A percentile compares a stretch with the other conserved stretches of the same genome.
Conservation (phyloP, 768 basidiomycete genomes). For the Filobasidium wieringae region DNA sequence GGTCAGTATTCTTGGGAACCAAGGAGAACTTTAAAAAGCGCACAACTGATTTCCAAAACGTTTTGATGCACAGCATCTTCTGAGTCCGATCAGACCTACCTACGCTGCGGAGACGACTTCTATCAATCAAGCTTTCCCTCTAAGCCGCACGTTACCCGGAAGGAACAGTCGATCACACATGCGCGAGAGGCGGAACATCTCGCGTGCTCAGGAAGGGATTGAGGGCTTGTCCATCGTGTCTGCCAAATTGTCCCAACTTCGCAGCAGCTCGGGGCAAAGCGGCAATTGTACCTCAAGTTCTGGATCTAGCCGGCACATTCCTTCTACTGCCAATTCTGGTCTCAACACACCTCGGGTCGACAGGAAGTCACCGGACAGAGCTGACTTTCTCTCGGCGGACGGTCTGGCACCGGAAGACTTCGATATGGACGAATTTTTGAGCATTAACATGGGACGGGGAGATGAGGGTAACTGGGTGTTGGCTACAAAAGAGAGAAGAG, state of each 20-base stretch:
- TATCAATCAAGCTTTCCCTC: constrained; percentile 33
- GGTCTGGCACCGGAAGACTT: constrained; percentile 1
- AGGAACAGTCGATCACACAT: neutral
- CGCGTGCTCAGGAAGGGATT: neutral
- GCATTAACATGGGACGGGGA: constrained; percentile 17
- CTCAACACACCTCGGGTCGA: constrained; percentile 2
- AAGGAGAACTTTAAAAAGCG: neutral
- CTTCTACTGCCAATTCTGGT: neutral
- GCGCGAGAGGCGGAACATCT: neutral
- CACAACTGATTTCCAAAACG: neutral
- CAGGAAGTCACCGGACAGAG: too few species aligned
- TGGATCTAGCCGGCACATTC: too few species aligned
- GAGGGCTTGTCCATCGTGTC: too few species aligned
- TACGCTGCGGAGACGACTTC: constrained; percentile 35
- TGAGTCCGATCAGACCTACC: constrained; percentile 36
- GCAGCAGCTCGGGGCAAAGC: too few species aligned
- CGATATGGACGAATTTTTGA: neutral
- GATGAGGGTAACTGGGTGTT: constrained; percentile 7
- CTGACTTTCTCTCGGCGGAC: neutral
- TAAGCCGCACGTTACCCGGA: neutral
- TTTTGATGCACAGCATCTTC: constrained; percentile 30
- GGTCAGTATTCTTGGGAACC: constrained; percentile 16
- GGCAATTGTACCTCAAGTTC: too few species aligned
- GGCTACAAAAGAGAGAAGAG: constrained; percentile 18
- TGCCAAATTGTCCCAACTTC: too few species aligned